Evolutionary conservation across 1,139 yeast genomes (phyloP), one percentile per base, ranked within the genome.

Genomic region (Nakaseomyces nivariensis): DNA sequence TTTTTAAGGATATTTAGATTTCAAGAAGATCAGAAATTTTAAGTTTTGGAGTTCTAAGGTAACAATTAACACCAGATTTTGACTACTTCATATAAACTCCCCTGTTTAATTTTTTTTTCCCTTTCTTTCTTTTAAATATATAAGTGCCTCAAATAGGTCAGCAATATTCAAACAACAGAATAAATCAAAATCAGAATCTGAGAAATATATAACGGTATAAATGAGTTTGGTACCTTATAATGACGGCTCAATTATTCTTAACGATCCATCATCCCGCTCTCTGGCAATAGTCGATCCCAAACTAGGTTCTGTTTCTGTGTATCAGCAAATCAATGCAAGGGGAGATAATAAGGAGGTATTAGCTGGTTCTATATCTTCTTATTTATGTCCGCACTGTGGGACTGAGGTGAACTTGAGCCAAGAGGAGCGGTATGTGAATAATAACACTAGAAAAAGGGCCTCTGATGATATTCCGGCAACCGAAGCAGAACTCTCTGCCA

Each of bases 181-280:
- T 3, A 17, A 17, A 3, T 17, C 22, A 17, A 17, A 17, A 1
- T 17, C n/a, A 17, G 22, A 29, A 9, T 9, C 3, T 29, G 31
- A 29, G 9, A 29, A 1, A 29, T 29, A 29, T 29, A 17, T 17
- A 17, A 17, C 24, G 7, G 6, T 7, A 37, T 37, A 37, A 17
- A 61, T 62, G 66, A 61, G 65, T 53, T 53, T 62, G 22, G 57
- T 62, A 26, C 63, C 63, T 3, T 62, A 60, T 43, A 57, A 54
- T 22, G 61, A 57, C 33, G 62, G 61, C 33, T 59, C 64, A 2
- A 50, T 64, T 17, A 62, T 64, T 40, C 41, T 64, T 31, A 58
- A 60, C 49, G 67, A 63, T 45, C 62, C 67, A 5, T 47, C 46
- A 17, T 61, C 67, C 5, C 51, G 57, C 25, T 62, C 67, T 1